Conservation (phyloP, 306 rosid species). For the Senna siamea region DNA sequence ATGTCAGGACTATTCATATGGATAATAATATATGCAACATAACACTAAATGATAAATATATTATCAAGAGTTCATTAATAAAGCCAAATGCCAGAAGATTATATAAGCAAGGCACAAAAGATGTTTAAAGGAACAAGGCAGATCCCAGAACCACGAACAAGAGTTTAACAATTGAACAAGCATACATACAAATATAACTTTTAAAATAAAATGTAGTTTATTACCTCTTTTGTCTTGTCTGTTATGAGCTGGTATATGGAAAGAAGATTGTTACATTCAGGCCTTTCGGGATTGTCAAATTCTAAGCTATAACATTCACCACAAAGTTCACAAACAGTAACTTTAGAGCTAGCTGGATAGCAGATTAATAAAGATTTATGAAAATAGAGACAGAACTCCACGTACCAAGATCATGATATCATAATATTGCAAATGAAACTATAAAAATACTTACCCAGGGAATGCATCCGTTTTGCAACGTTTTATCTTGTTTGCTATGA, state of each 20-base stretch:
- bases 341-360: slow-evolving; percentile 32
- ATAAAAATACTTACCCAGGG: slow-evolving; percentile 63
- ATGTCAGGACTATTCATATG: not conserved
- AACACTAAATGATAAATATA: not conserved
- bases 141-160: slow-evolving; percentile 23
- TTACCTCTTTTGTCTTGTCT: slow-evolving; percentile 87
- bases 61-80: not conserved
- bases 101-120: slow-evolving; percentile 17
- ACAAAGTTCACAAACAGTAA: slow-evolving; percentile 31
- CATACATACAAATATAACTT: not conserved
- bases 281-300: slow-evolving; percentile 89
- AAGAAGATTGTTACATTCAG: slow-evolving; percentile 95
- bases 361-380: slow-evolving; percentile 7
- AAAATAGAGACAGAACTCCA: slow-evolving; percentile 21
- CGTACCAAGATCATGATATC: slow-evolving; percentile 33
- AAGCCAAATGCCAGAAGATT: not conserved
- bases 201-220: slow-evolving; percentile 21
- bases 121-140: slow-evolving; percentile 27
- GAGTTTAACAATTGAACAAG: slow-evolving; percentile 11
- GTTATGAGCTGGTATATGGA: slow-evolving; percentile 83
- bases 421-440: slow-evolving; percentile 37
- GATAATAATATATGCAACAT: not conserved
- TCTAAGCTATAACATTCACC: slow-evolving; percentile 70
- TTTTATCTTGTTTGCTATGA: slow-evolving; percentile 88
- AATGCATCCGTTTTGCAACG: slow-evolving; percentile 97